A percentile compares a stretch with the other conserved stretches of the same genome.
Conservation (phyloP, 345 rosid species). For the Cochlearia excelsa region DNA sequence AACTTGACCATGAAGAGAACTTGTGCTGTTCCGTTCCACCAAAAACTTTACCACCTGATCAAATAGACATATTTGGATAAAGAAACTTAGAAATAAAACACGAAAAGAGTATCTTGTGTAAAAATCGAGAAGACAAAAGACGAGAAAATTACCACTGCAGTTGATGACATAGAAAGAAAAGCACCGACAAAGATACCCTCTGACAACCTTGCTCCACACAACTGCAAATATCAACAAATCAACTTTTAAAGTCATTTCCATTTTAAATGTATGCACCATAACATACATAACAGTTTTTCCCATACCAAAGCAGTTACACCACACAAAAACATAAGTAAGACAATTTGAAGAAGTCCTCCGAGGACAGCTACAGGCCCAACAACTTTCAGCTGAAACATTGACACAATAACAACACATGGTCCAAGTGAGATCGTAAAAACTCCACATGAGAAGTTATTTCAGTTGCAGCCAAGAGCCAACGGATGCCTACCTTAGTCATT, state of each 20-base stretch:
- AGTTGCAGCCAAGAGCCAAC: constrained; percentile 9
- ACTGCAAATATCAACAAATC: constrained; percentile 46
- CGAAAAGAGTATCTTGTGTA: background rate
- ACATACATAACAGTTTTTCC: constrained; percentile 16
- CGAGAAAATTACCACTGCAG: constrained; percentile 77
- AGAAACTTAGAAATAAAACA: constrained; percentile 14
- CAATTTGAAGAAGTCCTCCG: constrained; percentile 90
- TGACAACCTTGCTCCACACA: constrained; percentile 93
- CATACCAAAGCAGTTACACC: constrained; percentile 75
- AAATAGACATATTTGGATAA: constrained; percentile 26
- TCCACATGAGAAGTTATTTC: background rate
- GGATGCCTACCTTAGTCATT: constrained; percentile 70
- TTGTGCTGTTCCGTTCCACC: constrained; percentile 68
- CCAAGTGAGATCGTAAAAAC: background rate
- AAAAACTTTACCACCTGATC: constrained; percentile 90
- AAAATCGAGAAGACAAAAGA: constrained; percentile 23
- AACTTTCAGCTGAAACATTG: constrained; percentile 71
- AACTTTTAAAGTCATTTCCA: background rate
- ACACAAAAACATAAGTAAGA: constrained; percentile 71
- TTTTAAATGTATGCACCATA: constrained; percentile 8
- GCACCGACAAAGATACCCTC: constrained; percentile 96
- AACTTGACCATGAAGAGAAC: constrained; percentile 92
- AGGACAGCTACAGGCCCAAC: constrained; percentile 95
- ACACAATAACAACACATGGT: constrained; percentile 31
- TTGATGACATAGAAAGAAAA: constrained; percentile 96